Base-by-base conservation (phyloP, 805 yeast genomes). In the Wickerhamomyces strasburgensis region DNA sequence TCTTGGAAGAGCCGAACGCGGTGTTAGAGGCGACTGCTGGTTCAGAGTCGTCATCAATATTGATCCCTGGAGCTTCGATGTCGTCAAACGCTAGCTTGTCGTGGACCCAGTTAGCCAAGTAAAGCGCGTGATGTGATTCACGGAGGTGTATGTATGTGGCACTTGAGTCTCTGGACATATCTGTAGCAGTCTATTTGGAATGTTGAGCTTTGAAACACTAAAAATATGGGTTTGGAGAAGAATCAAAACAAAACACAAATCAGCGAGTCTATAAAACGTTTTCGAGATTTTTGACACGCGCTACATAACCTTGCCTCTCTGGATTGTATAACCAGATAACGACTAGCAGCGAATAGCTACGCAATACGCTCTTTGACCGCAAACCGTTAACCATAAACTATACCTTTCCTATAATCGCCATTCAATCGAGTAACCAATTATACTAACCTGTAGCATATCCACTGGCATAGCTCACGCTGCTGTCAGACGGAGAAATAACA, bases 381-480 rank as follows among this genome's bases (percentile, higher is more conserved):
- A n/a, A n/a, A n/a, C n/a, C n/a, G n/a, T n/a, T n/a, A n/a, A n/a
- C n/a, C n/a, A n/a, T n/a, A n/a, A n/a, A n/a, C n/a, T n/a, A n/a
- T n/a, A n/a, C n/a, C n/a, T n/a, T n/a, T n/a, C n/a, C n/a, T n/a
- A n/a, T n/a, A n/a, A n/a, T n/a, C n/a, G n/a, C n/a, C n/a, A n/a
- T n/a, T n/a, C n/a, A 21, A 21, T 21, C 25, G 10, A 7, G 7
- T 21, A 11, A 21, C 7, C 25, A 21, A 21, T 7, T 21, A 31
- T 16, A 15, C 19, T 17, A 42, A 5, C 46, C 34, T 10, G 39
- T 21, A 4, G 56, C 57, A 52, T 74, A 82, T 0, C 90, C 96
- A 31, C 90, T 74, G 1, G 90, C 95, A 59, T 90, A 90, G 41
- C 95, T 84, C n/a, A 90, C 98, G 57, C 95, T 84, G 44, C 84